These are phyloP conservation scores for Nigrospora sphaerica DNA, from an alignment of 2,329 filamentous ascomycete genomes.

Conservation along the genomic window DNA sequence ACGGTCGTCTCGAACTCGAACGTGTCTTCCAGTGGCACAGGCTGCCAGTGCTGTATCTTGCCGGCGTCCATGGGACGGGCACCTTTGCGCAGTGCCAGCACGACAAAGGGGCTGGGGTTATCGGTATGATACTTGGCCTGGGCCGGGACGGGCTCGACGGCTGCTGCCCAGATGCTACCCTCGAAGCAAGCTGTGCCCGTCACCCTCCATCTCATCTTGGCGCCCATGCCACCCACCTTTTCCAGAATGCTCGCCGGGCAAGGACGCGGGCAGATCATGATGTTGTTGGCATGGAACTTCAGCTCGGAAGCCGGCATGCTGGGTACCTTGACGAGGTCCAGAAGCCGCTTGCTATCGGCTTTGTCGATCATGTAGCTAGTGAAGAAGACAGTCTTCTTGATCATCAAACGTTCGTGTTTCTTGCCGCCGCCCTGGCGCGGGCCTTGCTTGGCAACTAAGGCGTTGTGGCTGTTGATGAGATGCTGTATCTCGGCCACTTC, in stretches of 20 bases:
- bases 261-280: slow-evolving; percentile 78
- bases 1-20: slow-evolving; percentile 78
- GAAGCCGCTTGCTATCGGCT: slow-evolving; percentile 64
- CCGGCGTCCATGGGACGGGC: slow-evolving; percentile 72
- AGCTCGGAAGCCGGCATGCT: slow-evolving; percentile 62
- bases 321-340: slow-evolving; percentile 62
- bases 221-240: slow-evolving; percentile 81
- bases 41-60: slow-evolving; percentile 78
- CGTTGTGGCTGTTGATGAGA: slow-evolving; percentile 84
- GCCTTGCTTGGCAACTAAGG: slow-evolving; percentile 36
- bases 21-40: slow-evolving; percentile 61
- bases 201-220: slow-evolving; percentile 77
- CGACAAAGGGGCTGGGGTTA: slow-evolving; percentile 69
- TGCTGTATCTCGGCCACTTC: slow-evolving; percentile 55
- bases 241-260: slow-evolving; percentile 66
- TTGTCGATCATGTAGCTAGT: slow-evolving; percentile 81
- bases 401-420: slow-evolving; percentile 47
- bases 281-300: slow-evolving; percentile 79
- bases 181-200: slow-evolving; percentile 69
- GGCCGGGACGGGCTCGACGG: slow-evolving; percentile 64
- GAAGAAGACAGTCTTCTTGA: slow-evolving; percentile 85
- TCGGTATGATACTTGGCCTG: slow-evolving; percentile 69
- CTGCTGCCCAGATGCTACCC: slow-evolving; percentile 80
- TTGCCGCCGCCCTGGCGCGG: slow-evolving; percentile 21
- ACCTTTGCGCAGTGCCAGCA: slow-evolving; percentile 72